Evolutionary conservation across 495 filamentous ascomycete genomes (phyloP).

Genomic region (Aspergillus ostianus): DNA sequence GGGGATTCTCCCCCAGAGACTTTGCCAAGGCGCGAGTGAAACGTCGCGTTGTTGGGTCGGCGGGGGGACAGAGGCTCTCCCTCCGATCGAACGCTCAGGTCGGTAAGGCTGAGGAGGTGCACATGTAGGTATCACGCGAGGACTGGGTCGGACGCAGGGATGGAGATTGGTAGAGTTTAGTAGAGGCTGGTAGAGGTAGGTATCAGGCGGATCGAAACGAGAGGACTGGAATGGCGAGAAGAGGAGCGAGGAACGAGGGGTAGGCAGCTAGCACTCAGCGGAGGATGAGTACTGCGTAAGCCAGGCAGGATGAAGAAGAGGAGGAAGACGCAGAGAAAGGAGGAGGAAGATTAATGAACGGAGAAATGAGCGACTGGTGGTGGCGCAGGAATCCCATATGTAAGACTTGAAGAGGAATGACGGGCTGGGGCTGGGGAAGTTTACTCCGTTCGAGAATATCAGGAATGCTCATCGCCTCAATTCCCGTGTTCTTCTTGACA

Average conservation of each 20-base stretch:
- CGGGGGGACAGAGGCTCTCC: slow-evolving; percentile 21
- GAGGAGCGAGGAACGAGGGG: neutral
- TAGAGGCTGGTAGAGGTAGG: neutral
- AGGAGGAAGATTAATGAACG: too few species aligned
- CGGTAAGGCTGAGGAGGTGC: slow-evolving; percentile 23
- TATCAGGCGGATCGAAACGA: neutral
- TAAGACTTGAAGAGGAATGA: too few species aligned
- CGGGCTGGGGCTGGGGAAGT: too few species aligned
- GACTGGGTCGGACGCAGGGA: slow-evolving; percentile 1
- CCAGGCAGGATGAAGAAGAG: too few species aligned
- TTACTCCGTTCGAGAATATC: too few species aligned
- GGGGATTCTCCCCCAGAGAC: slow-evolving; percentile 7
- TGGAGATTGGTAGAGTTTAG: slow-evolving; percentile 1
- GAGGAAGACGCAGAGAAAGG: too few species aligned
- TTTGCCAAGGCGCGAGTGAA: slow-evolving; percentile 23
- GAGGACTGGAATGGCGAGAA: neutral
- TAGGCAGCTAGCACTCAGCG: too few species aligned
- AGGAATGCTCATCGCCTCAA: too few species aligned
- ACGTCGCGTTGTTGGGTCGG: slow-evolving; percentile 13
- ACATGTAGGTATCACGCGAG: slow-evolving; percentile 14
- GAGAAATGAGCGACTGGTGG: too few species aligned
- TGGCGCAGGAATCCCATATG: too few species aligned
- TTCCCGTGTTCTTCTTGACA: too few species aligned
- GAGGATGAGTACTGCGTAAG: too few species aligned
- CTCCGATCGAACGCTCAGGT: slow-evolving; percentile 17